phyloP scores from a whole-genome alignment of 352 stramenopile species.

The Phytophthora pistaciae region DNA sequence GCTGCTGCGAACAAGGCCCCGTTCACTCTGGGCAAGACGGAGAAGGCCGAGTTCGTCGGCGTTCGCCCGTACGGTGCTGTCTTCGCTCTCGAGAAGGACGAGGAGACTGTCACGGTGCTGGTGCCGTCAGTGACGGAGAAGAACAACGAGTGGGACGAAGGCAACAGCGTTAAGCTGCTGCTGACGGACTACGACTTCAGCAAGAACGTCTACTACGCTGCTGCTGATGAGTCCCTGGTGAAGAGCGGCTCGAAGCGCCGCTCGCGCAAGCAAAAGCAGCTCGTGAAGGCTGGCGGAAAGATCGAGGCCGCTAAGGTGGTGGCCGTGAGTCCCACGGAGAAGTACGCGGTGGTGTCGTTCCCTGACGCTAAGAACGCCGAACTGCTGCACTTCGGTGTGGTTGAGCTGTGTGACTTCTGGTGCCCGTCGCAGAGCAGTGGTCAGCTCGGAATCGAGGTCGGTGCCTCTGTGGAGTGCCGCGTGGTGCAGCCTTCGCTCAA shows the following conservation, averaged over 20 bases:
- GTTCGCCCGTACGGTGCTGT: constrained; percentile 88
- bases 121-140: constrained; percentile 56
- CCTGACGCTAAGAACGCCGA: constrained; percentile 46
- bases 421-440: constrained; percentile 67
- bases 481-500: constrained; percentile 58
- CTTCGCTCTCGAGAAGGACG: constrained; percentile 78
- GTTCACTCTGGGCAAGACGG: constrained; percentile 71
- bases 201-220: constrained; percentile 84
- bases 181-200: constrained; percentile 90
- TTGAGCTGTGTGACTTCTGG: constrained; percentile 84
- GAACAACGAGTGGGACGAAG: constrained; percentile 59
- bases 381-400: constrained; percentile 57
- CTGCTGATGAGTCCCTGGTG: constrained; percentile 56
- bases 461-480: constrained; percentile 43
- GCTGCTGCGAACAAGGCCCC: constrained; percentile 28
- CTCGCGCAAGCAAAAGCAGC: constrained; percentile 75
- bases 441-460: constrained; percentile 66
- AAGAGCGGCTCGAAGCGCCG: constrained; percentile 79
- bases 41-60: constrained; percentile 87
- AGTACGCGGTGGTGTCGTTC: constrained; percentile 79
- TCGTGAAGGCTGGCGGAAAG: constrained; percentile 51
- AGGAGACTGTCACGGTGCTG: constrained; percentile 74
- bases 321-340: constrained; percentile 56
- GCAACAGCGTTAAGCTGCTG: constrained; percentile 74
- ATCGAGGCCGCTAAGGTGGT: constrained; percentile 58